Percentiles rank a stretch among this genome's conserved stretches.
Evolutionary conservation across 257 asterid genomes (phyloP).

Genomic region (Lycium ferocissimum): DNA sequence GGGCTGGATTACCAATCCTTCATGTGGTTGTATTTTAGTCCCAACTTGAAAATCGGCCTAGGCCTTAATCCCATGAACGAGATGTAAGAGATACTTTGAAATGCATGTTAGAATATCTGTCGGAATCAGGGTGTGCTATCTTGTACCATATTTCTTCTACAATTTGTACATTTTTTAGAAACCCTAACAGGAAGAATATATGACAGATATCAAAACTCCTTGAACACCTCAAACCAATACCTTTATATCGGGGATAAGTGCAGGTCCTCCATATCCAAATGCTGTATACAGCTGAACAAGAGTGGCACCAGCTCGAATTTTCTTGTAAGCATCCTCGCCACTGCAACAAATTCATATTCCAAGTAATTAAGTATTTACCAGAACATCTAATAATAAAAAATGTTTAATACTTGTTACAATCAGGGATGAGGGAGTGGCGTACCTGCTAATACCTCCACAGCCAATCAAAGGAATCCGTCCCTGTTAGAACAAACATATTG

Average conservation of each 20-base stretch:
- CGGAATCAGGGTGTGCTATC: too few species aligned
- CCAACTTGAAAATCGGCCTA: constrained; percentile 4
- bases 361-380: not conserved
- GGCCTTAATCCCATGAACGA: not conserved
- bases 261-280: constrained; percentile 97
- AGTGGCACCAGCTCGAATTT: constrained; percentile 93
- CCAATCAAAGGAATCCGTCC: constrained; percentile 89
- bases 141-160: too few species aligned
- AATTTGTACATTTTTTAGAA: too few species aligned
- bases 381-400: not conserved
- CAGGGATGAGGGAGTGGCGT: constrained; percentile 29
- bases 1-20: not conserved
- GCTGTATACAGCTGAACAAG: constrained; percentile 96
- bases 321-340: constrained; percentile 96
- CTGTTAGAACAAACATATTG: constrained; percentile 40
- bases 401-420: not conserved
- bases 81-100: not conserved
- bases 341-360: constrained; percentile 40
- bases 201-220: too few species aligned
- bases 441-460: constrained; percentile 98
- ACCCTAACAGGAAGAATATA: too few species aligned
- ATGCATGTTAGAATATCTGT: not conserved
- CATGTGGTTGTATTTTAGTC: not conserved
- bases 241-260: constrained; percentile 92
- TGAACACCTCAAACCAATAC: constrained; percentile 38